These are phyloP conservation scores for Cucumis melo DNA, from an alignment of 306 rosid species.

Conservation along the genomic window DNA sequence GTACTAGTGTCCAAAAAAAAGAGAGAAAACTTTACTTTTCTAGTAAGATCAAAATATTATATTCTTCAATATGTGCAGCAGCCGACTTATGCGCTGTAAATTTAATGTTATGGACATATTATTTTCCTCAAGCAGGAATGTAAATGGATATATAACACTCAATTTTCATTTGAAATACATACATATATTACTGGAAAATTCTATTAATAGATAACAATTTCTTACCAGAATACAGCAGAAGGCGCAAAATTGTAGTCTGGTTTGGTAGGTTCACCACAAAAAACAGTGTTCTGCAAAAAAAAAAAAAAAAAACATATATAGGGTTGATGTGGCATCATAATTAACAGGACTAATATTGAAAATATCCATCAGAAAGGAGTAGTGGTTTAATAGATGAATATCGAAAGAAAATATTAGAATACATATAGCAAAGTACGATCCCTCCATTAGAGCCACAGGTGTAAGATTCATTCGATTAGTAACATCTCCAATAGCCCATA, in stretches of 20 bases:
- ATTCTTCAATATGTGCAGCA: neutral
- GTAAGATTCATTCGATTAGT: slow-evolving; percentile 84
- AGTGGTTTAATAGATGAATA: neutral
- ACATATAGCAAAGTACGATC: slow-evolving; percentile 71
- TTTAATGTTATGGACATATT: neutral
- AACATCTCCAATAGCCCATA: slow-evolving; percentile 97
- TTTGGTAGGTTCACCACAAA: slow-evolving; percentile 57
- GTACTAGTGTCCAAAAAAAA: neutral
- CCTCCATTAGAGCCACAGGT: slow-evolving; percentile 95
- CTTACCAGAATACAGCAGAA: slow-evolving; percentile 40
- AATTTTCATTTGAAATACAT: neutral
- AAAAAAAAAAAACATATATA: neutral
- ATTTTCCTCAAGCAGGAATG: neutral
- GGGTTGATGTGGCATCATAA: neutral
- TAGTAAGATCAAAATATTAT: neutral
- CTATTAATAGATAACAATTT: neutral
- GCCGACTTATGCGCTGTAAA: neutral
- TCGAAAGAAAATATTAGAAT: neutral
- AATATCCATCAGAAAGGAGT: neutral
- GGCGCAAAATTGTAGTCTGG: slow-evolving; percentile 50
- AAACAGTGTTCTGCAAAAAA: slow-evolving; percentile 71
- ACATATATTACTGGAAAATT: neutral
- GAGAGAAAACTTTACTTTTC: neutral
- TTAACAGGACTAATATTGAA: neutral
- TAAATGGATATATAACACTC: neutral